phyloP scores from a whole-genome alignment of 345 rosid genomes.

The Erodium maritimum region DNA sequence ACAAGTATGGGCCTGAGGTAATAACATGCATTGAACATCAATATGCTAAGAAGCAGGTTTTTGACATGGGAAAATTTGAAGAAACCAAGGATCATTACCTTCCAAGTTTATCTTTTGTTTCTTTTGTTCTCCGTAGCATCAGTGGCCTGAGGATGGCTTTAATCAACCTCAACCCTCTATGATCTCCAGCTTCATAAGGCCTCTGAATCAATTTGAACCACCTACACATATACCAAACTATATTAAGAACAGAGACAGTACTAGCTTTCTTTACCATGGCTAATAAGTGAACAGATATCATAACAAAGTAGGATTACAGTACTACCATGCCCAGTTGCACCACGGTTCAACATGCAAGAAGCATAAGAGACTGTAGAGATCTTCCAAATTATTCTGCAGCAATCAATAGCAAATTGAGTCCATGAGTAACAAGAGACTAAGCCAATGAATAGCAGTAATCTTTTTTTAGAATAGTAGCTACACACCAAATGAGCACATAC shows the following conservation, averaged over 20 bases:
- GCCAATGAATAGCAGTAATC: conserved; percentile 1
- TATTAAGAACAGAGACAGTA: too few species aligned
- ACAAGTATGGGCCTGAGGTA: conserved; percentile 47
- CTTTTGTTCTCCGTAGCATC: conserved; percentile 67
- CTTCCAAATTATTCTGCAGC: conserved; percentile 55
- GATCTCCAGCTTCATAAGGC: conserved; percentile 64
- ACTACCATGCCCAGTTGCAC: conserved; percentile 71
- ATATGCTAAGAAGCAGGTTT: not conserved
- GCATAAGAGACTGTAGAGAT: conserved; percentile 56
- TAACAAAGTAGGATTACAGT: too few species aligned
- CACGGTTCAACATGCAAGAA: conserved; percentile 67
- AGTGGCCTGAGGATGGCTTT: conserved; percentile 54
- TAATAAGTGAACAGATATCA: too few species aligned
- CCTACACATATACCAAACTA: conserved; percentile 17
- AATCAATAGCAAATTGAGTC: not conserved
- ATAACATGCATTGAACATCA: conserved; percentile 8
- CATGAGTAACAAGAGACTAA: not conserved
- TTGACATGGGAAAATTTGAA: not conserved
- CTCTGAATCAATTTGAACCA: conserved; percentile 55
- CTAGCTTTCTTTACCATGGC: too few species aligned
- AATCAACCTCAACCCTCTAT: conserved; percentile 39
- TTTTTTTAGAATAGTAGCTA: not conserved
- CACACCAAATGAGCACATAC: not conserved
- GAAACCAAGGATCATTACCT: conserved; percentile 20
- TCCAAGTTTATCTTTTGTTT: conserved; percentile 50